These are phyloP conservation scores for Hygrocybe punicea DNA, from an alignment of 768 basidiomycete species.

Conservation along the genomic window DNA sequence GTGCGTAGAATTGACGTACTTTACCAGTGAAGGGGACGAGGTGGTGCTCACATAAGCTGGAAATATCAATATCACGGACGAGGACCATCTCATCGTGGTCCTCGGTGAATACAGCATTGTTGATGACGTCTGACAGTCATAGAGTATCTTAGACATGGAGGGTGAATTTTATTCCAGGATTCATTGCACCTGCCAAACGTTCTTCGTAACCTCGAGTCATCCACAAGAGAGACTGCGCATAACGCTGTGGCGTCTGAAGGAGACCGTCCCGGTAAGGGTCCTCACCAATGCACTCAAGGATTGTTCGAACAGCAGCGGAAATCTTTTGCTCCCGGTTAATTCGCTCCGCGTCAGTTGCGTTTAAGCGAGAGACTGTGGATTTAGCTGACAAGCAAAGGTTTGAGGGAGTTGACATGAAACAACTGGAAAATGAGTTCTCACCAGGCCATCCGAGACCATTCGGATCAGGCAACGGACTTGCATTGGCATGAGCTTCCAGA, in stretches of 20 bases:
- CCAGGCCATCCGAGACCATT: slow-evolving; percentile 95
- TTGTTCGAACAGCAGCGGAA: slow-evolving; percentile 78
- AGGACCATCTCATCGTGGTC: slow-evolving; percentile 99
- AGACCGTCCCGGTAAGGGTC: slow-evolving; percentile 96
- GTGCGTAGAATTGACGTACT: slow-evolving; percentile 45
- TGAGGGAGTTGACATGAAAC: background rate
- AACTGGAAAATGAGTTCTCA: slow-evolving; percentile 40
- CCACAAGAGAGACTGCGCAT: slow-evolving; percentile 96
- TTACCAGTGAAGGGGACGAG: slow-evolving; percentile 97
- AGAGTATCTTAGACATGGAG: slow-evolving; percentile 8
- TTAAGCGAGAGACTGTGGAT: slow-evolving; percentile 80
- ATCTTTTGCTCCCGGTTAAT: slow-evolving; percentile 72
- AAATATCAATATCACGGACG: slow-evolving; percentile 95
- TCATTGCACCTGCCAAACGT: slow-evolving; percentile 68
- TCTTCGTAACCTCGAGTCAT: slow-evolving; percentile 99
- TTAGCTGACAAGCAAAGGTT: slow-evolving; percentile 57
- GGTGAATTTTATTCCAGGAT: slow-evolving; percentile 16
- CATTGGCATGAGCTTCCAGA: slow-evolving; percentile 18
- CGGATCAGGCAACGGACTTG: slow-evolving; percentile 42
- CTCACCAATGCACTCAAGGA: slow-evolving; percentile 97
- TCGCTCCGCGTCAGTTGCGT: slow-evolving; percentile 73
- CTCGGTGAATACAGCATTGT: slow-evolving; percentile 96
- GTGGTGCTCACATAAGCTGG: slow-evolving; percentile 97
- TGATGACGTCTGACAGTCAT: slow-evolving; percentile 77
- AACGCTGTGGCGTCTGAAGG: slow-evolving; percentile 86